These are phyloP conservation scores for Colletotrichum somersetense DNA, from an alignment of 2,329 filamentous ascomycete species.

Conservation along the genomic window DNA sequence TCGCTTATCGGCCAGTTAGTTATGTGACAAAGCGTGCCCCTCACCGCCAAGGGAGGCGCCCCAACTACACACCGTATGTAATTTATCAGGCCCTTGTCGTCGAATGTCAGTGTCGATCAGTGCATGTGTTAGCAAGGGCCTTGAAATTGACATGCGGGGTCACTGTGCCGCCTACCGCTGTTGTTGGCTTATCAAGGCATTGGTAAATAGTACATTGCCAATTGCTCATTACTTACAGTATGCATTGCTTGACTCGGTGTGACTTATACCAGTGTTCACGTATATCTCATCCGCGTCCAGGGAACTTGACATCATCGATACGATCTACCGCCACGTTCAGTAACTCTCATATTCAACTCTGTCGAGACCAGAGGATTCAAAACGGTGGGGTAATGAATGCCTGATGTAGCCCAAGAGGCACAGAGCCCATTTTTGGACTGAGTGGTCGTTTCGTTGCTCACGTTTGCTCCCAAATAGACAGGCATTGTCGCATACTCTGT, in stretches of 20 bases:
- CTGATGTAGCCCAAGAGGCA: not conserved
- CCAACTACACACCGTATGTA: not conserved
- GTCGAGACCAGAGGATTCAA: not conserved
- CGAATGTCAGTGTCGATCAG: not conserved
- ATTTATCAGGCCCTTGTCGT: not conserved
- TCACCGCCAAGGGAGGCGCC: not conserved
- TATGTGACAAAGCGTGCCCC: not conserved
- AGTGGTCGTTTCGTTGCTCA: not conserved
- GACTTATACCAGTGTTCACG: not conserved
- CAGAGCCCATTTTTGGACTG: not conserved
- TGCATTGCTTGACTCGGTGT: not conserved
- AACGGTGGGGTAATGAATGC: fast-evolving
- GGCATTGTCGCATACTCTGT: not conserved
- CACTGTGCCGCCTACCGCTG: not conserved
- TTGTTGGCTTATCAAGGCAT: not conserved
- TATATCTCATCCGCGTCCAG: no score
- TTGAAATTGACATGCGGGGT: not conserved
- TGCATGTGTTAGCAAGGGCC: not conserved
- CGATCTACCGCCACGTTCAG: not conserved
- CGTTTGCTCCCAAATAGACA: not conserved
- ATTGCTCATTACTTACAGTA: no score
- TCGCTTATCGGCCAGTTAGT: not conserved
- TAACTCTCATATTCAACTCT: not conserved
- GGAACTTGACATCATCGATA: not conserved
- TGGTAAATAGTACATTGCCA: not conserved